Evolutionary conservation across 345 rosid genomes (phyloP), one percentile per base, ranked within the genome.

Genomic region (Limnanthes douglasii): DNA sequence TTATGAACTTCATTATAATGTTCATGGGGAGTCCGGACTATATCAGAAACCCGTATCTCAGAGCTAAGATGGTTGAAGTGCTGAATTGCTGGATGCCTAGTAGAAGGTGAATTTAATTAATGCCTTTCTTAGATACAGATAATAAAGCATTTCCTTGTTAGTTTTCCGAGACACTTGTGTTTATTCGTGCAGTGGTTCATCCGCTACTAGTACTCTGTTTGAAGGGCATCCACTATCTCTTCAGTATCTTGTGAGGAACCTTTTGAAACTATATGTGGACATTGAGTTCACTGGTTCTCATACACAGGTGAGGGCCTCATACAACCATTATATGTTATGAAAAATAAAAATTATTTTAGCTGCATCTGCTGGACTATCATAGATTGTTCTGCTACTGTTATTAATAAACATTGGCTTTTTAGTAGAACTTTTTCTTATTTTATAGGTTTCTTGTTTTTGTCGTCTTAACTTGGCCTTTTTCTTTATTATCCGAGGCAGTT

Each of bases 21-120:
- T 85, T 92, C 62, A 85, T 85, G 96, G 94, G 60, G 35, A 85
- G 94, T 63, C 93, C 99, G 4, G 48, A 85, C 15, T 78, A 56
- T 46, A 64, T 92, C 30, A 78, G 79, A 61, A 85, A 92, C 37
- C 99, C 99, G 21, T 85, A 85, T 65, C 80, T 90, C 43, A 75
- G 99, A 60, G 88, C 96, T 44, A 92, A 92, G 68, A 85, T 92
- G 99, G 99, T 92, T 37, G 99, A 92, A 69, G 99, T 81, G 22
- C 68, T 85, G 75, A 85, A 92, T 45, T 78, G 93, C 65, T 92
- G 96, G 96, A 92, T 92, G 88, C 99, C 93, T 18, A 88, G 84
- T 31, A 45, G 84, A 64, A 73, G 94, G 96, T 85, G 34, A 48
- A 57, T 18, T 46, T 23, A 48, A n/a, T n/a, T n/a, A 6, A 25